These are phyloP conservation scores for Fagopyrum homotropicum DNA, from an alignment of 148 eudicot genomes.

Conservation along the genomic window DNA sequence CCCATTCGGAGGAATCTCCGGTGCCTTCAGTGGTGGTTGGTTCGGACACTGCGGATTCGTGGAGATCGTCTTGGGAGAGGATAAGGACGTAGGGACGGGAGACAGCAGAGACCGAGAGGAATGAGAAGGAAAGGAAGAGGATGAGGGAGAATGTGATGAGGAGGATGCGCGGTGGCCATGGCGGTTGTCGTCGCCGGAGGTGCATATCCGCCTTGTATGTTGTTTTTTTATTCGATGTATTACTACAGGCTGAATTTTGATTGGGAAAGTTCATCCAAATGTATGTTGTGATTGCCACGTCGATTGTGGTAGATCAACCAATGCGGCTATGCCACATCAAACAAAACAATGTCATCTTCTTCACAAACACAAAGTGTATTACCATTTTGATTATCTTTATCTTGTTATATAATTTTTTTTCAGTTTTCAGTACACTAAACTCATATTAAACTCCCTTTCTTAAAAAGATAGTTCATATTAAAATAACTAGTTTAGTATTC, in stretches of 20 bases:
- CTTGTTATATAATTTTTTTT: neutral
- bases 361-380: too few relatives aligned
- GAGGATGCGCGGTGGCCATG: neutral
- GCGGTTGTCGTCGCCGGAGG: constrained; percentile 15
- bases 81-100: constrained; percentile 70
- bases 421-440: too few relatives aligned
- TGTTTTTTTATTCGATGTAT: neutral
- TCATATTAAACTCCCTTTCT: too few relatives aligned
- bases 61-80: constrained; percentile 77
- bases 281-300: constrained; percentile 13
- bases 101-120: constrained; percentile 24
- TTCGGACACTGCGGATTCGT: constrained; percentile 25
- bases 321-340: constrained; percentile 1
- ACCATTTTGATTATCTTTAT: neutral
- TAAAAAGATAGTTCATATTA: too few relatives aligned
- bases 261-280: neutral
- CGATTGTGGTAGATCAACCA: neutral
- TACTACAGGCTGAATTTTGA: neutral
- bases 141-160: constrained; percentile 7
- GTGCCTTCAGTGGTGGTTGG: constrained; percentile 22
- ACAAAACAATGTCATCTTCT: neutral
- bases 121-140: constrained; percentile 18
- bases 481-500: too few relatives aligned
- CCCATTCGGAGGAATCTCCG: constrained; percentile 46
- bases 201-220: neutral